These are phyloP conservation scores for Gastrolobium bilobum DNA, from an alignment of 306 rosid species.

Conservation along the genomic window DNA sequence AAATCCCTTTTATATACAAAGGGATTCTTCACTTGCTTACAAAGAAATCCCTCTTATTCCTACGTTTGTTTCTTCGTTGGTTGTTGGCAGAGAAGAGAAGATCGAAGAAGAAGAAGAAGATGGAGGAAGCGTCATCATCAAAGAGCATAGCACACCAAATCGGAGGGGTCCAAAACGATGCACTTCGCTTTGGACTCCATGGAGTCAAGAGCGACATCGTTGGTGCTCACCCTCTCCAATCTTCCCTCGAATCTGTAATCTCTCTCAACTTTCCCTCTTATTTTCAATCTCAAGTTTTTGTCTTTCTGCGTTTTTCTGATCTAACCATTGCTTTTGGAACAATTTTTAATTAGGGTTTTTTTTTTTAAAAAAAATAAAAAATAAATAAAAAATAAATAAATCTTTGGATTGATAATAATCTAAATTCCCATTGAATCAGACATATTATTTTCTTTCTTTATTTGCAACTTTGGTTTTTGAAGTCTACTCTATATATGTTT, in stretches of 20 bases:
- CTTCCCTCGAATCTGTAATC: conserved; percentile 75
- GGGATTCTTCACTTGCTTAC: too few species aligned
- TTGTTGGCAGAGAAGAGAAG: neutral
- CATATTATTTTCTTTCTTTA: neutral
- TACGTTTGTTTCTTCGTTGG: too few species aligned
- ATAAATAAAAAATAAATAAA: neutral
- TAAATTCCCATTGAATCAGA: neutral
- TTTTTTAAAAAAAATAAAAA: too few species aligned
- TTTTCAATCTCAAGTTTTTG: conserved; percentile 3
- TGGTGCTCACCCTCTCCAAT: conserved; percentile 89
- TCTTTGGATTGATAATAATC: neutral
- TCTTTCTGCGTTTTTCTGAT: neutral
- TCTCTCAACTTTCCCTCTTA: conserved; percentile 2
- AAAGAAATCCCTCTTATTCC: too few species aligned
- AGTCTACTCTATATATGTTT: neutral
- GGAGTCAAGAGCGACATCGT: conserved; percentile 89
- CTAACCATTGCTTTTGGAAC: neutral
- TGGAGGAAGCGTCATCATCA: conserved; percentile 65
- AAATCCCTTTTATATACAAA: too few species aligned
- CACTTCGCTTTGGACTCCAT: conserved; percentile 87
- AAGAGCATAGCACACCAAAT: conserved; percentile 85
- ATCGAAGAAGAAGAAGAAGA: conserved; percentile 30
- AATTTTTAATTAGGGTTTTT: conserved; percentile 44
- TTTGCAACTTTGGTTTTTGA: conserved; percentile 5
- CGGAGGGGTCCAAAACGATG: conserved; percentile 89